Evolutionary conservation across 495 filamentous ascomycete genomes (phyloP).

Genomic region (Daldinia vernicosa): DNA sequence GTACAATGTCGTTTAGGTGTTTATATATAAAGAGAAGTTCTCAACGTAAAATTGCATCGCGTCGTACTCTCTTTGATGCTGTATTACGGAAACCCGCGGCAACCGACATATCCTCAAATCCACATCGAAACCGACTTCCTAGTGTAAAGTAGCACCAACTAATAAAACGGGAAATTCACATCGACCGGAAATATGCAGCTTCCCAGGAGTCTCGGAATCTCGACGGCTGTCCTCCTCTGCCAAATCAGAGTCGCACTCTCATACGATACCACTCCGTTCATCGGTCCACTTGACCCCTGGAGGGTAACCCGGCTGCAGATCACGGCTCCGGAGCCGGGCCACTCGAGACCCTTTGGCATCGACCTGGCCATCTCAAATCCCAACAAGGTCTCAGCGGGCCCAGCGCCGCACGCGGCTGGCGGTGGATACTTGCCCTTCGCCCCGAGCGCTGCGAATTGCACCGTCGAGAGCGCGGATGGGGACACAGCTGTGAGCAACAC

Average conservation of each 20-base stretch:
- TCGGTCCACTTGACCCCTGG: constrained; percentile 29
- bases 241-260: neutral
- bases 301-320: constrained; percentile 12
- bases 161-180: neutral
- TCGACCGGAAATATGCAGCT: constrained; percentile 20
- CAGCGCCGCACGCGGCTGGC: constrained; percentile 22
- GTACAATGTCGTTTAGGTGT: constrained; percentile 7
- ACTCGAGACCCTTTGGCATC: neutral
- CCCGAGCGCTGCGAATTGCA: constrained; percentile 32
- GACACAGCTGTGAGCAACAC: neutral
- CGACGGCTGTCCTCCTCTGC: constrained; percentile 8
- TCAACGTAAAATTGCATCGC: neutral
- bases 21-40: neutral
- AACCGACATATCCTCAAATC: neutral
- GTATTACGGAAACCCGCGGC: neutral
- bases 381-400: constrained; percentile 25
- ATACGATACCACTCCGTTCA: constrained; percentile 13
- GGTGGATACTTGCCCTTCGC: constrained; percentile 32
- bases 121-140: neutral
- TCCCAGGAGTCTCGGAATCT: neutral
- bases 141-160: neutral
- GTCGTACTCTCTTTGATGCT: neutral
- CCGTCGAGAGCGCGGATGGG: neutral
- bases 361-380: constrained; percentile 26
- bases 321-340: neutral